Conservation (phyloP, 1,284 basidiomycete species). For the Bondarzewia mesenterica region DNA sequence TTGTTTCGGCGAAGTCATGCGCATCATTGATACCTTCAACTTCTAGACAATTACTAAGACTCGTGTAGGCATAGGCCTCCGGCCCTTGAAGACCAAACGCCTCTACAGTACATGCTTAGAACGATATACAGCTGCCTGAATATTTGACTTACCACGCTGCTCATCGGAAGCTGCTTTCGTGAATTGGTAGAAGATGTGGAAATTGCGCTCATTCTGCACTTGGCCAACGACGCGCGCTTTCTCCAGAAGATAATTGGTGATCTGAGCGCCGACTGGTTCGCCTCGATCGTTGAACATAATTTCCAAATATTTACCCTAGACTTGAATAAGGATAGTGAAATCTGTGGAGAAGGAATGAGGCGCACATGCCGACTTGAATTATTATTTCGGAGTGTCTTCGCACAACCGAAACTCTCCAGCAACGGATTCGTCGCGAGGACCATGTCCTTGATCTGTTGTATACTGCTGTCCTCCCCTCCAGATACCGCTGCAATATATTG, state of each 20-base stretch:
- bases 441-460: conserved; percentile 99
- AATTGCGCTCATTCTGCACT: conserved; percentile 94
- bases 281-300: conserved; percentile 97
- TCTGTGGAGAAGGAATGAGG: conserved; percentile 8
- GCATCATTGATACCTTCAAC: conserved; percentile 90
- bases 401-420: conserved; percentile 97
- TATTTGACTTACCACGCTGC: conserved; percentile 63
- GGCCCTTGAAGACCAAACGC: conserved; percentile 96
- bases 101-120: conserved; percentile 41
- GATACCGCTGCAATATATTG: conserved; percentile 99
- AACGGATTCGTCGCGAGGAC: conserved; percentile 98
- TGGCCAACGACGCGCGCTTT: conserved; percentile 97
- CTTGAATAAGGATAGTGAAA: conserved; percentile 4
- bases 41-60: conserved; percentile 84
- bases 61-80: conserved; percentile 92
- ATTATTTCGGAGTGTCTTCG: conserved; percentile 97
- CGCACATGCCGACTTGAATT: conserved; percentile 94
- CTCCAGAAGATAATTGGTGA: conserved; percentile 97
- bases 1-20: conserved; percentile 82
- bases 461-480: conserved; percentile 76
- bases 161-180: conserved; percentile 89
- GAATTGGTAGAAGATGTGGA: conserved; percentile 99
- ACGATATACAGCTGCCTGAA: conserved; percentile 13
- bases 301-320: conserved; percentile 97
- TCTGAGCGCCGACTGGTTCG: conserved; percentile 94